Conservation (phyloP, 2,329 filamentous ascomycete genomes). For the Phyllosticta paracitricarpa region DNA sequence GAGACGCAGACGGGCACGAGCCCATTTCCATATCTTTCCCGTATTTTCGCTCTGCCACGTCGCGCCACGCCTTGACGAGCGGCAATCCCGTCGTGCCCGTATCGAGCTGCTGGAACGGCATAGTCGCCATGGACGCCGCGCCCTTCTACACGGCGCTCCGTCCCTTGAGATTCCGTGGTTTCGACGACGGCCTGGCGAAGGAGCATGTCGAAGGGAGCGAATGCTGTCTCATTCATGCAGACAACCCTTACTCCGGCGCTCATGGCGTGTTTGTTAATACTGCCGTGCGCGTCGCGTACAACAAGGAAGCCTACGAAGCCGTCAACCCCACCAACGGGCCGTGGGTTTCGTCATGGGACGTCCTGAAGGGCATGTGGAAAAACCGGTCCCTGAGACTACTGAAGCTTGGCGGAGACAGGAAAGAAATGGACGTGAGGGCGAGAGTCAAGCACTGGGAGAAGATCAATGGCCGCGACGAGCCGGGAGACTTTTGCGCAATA, state of each 20-base stretch:
- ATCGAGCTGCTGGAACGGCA: constrained; percentile 59
- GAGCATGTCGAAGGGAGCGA: constrained; percentile 65
- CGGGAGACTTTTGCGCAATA: constrained; percentile 24
- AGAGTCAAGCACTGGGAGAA: constrained; percentile 10
- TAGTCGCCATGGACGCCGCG: constrained; percentile 44
- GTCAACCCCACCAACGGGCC: constrained; percentile 11
- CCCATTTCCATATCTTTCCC: constrained; percentile 49
- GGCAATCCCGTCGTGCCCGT: constrained; percentile 49
- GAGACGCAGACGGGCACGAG: constrained; percentile 42
- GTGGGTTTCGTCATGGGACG: constrained; percentile 12
- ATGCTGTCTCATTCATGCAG: constrained; percentile 67
- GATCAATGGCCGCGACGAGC: constrained; percentile 13
- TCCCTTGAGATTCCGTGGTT: constrained; percentile 47
- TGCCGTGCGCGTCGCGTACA: constrained; percentile 58
- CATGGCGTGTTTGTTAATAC: constrained; percentile 60
- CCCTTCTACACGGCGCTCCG: constrained; percentile 38
- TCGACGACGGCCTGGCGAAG: constrained; percentile 49
- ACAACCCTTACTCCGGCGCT: constrained; percentile 48
- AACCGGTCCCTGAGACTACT: constrained; percentile 11
- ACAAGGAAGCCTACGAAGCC: constrained; percentile 21
- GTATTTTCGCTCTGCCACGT: constrained; percentile 44
- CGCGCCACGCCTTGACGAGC: constrained; percentile 44
- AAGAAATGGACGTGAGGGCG: constrained; percentile 1
- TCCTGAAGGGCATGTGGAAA: constrained; percentile 16
- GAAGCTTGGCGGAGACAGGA: constrained; percentile 2